A percentile compares a stretch with the other conserved stretches of the same genome.
Evolutionary conservation across 2,329 filamentous ascomycete genomes (phyloP).

Genomic region (Salinomyces thailandicus): DNA sequence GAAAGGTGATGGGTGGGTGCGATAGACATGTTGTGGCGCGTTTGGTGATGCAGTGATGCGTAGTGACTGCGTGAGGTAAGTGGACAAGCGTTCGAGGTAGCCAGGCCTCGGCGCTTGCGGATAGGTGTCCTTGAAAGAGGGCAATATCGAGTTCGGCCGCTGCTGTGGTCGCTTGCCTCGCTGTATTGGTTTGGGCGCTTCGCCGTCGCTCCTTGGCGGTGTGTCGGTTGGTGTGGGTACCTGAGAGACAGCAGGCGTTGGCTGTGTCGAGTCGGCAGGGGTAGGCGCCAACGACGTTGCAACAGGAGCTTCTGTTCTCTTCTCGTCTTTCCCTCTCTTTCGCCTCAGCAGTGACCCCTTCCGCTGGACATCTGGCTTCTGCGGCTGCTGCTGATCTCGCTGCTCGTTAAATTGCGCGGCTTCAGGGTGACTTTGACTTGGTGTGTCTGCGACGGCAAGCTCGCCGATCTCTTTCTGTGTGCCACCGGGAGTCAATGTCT

Average conservation of each 20-base stretch:
- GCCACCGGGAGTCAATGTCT: slow-evolving; percentile 45
- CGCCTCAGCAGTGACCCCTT: slow-evolving; percentile 16
- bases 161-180: slow-evolving; percentile 23
- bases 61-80: slow-evolving; percentile 27
- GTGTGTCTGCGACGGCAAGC: slow-evolving; percentile 41
- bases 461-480: slow-evolving; percentile 46
- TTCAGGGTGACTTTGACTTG: slow-evolving; percentile 40
- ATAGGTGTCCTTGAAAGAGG: slow-evolving; percentile 60
- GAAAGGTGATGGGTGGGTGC: slow-evolving; percentile 54
- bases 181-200: slow-evolving; percentile 25
- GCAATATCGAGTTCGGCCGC: slow-evolving; percentile 54
- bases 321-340: slow-evolving; percentile 14
- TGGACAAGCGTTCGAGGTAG: slow-evolving; percentile 32
- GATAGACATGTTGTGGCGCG: slow-evolving; percentile 53
- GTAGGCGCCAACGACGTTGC: slow-evolving; percentile 15
- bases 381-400: slow-evolving; percentile 11
- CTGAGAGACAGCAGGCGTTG: slow-evolving; percentile 14
- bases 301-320: slow-evolving; percentile 13
- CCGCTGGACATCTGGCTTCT: slow-evolving; percentile 11
- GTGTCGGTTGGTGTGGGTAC: slow-evolving; percentile 11
- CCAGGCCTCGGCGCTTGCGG: slow-evolving; percentile 34
- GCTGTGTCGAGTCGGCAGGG: slow-evolving; percentile 12
- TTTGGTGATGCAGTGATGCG: slow-evolving; percentile 17
- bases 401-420: slow-evolving; percentile 42
- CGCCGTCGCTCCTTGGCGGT: slow-evolving; percentile 12